Conservation (phyloP, 176 grass and related monocot species). For the Carex myosuroides region DNA sequence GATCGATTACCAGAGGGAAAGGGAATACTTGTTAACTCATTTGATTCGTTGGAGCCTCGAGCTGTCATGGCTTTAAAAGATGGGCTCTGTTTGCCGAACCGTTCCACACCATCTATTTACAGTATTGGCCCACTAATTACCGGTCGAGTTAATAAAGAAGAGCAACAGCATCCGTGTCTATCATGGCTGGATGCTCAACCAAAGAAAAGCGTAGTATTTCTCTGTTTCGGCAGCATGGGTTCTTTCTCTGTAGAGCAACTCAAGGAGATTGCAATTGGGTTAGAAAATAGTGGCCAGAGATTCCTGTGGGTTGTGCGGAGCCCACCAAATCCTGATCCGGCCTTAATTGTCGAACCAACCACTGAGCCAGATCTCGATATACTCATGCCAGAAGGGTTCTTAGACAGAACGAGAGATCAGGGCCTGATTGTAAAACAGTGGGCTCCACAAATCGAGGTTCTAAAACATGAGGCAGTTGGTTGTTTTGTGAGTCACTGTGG, state of each 20-base stretch:
- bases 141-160: not conserved
- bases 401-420: no score
- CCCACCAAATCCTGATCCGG: not conserved
- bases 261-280: slow-evolving; percentile 27
- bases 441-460: no score
- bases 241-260: slow-evolving; percentile 18
- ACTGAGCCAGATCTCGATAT: not conserved
- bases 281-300: slow-evolving; percentile 29
- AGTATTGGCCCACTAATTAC: slow-evolving; percentile 21
- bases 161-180: slow-evolving; percentile 1
- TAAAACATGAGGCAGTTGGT: no score
- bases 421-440: no score
- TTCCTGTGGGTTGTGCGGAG: slow-evolving; percentile 37
- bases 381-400: not conserved
- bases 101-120: slow-evolving; percentile 3
- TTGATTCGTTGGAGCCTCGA: slow-evolving; percentile 10
- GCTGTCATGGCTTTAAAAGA: not conserved
- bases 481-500: no score
- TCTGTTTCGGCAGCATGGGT: slow-evolving; percentile 34
- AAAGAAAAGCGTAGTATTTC: slow-evolving; percentile 27
- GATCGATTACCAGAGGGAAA: not conserved
- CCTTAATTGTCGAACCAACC: not conserved
- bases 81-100: slow-evolving; percentile 1
- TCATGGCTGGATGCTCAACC: slow-evolving; percentile 34
- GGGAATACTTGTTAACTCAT: slow-evolving; percentile 30